Conservation (phyloP, 441 rosid species). For the Capsella rubella region DNA sequence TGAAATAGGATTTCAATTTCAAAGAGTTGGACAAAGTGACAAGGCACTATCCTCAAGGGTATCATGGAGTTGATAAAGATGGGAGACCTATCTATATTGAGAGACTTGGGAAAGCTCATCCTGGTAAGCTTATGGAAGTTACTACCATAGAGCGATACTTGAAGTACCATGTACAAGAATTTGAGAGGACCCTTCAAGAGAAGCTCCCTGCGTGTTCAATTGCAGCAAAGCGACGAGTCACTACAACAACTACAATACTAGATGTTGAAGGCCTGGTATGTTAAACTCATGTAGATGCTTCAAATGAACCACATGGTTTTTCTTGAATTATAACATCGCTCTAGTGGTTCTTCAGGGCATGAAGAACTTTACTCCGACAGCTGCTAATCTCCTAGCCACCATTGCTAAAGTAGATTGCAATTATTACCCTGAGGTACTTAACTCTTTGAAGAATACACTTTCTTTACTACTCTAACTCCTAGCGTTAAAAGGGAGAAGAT, state of each 20-base stretch:
- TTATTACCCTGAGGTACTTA: conserved; percentile 93
- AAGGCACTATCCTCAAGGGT: conserved; percentile 91
- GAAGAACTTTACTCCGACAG: conserved; percentile 85
- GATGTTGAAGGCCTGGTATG: conserved; percentile 92
- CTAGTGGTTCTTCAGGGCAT: conserved; percentile 64
- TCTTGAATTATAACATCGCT: neutral
- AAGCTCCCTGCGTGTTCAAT: conserved; percentile 93
- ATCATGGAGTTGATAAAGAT: conserved; percentile 94
- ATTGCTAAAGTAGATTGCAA: conserved; percentile 83
- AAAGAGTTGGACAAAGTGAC: conserved; percentile 89
- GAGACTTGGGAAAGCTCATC: conserved; percentile 92
- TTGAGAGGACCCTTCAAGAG: conserved; percentile 82
- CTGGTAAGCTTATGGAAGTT: conserved; percentile 83
- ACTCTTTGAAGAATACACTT: conserved; percentile 30
- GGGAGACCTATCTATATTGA: conserved; percentile 94
- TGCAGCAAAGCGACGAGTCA: conserved; percentile 75
- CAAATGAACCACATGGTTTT: neutral
- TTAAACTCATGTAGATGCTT: neutral
- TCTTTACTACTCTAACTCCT: conserved; percentile 18
- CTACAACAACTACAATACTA: conserved; percentile 84
- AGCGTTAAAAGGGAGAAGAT: conserved; percentile 23
- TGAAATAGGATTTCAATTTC: conserved; percentile 69
- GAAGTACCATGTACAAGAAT: conserved; percentile 95
- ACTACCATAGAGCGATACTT: conserved; percentile 79
- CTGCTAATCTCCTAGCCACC: conserved; percentile 77